Percentiles rank a stretch among this genome's conserved stretches.
phyloP scores from a whole-genome alignment of 768 basidiomycete genomes.

The Boletus huronensis region DNA sequence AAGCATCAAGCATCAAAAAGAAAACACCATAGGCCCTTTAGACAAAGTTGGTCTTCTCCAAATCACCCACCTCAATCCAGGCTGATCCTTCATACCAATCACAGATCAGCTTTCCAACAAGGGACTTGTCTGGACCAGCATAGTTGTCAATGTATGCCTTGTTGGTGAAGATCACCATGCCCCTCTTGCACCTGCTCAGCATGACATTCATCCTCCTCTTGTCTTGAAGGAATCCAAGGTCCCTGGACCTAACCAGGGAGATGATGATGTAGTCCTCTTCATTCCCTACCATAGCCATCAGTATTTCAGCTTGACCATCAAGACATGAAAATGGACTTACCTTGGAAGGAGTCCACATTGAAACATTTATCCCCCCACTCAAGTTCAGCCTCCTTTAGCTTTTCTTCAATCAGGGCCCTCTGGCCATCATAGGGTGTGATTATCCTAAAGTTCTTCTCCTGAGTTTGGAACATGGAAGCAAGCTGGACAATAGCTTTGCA shows the following conservation, averaged over 20 bases:
- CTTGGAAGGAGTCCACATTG: constrained; percentile 81
- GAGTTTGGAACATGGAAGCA: constrained; percentile 51
- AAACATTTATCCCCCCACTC: constrained; percentile 67
- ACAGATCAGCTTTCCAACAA: constrained; percentile 39
- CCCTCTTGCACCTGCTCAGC: constrained; percentile 75
- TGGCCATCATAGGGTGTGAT: constrained; percentile 85
- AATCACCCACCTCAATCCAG: constrained; percentile 36
- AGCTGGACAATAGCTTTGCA: constrained; percentile 52
- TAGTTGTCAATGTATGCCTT: constrained; percentile 53
- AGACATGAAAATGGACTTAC: constrained; percentile 34
- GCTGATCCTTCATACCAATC: constrained; percentile 30
- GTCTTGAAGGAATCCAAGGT: constrained; percentile 65
- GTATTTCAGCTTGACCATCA: neutral
- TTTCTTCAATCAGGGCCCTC: constrained; percentile 52
- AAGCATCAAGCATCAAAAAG: neutral
- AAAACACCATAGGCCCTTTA: too few relatives aligned
- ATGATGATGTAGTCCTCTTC: constrained; percentile 77
- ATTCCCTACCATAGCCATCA: constrained; percentile 52
- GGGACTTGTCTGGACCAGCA: constrained; percentile 46
- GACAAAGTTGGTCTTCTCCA: constrained; percentile 22
- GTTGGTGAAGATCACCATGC: constrained; percentile 73
- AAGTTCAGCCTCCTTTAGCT: constrained; percentile 48
- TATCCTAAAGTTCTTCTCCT: constrained; percentile 52
- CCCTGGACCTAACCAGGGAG: constrained; percentile 61
- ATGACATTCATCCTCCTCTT: constrained; percentile 79